These are phyloP conservation scores for Aspergillus ustus DNA, from an alignment of 2,329 filamentous ascomycete species.

Conservation along the genomic window DNA sequence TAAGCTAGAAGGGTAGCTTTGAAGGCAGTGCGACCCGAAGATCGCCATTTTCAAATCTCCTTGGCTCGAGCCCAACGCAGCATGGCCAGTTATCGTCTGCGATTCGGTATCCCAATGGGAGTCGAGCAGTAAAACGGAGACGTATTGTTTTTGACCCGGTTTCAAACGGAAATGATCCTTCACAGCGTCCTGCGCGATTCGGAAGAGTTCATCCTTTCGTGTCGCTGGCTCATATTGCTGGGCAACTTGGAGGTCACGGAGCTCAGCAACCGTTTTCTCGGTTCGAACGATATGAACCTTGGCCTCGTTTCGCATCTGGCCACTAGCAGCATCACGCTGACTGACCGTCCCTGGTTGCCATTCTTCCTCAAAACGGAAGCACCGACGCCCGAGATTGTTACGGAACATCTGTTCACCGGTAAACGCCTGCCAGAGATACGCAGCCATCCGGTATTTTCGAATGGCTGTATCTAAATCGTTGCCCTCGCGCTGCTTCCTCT, in stretches of 20 bases:
- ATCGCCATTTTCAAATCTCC: conserved; percentile 82
- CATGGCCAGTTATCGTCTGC: conserved; percentile 77
- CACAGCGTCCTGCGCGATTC: conserved; percentile 77
- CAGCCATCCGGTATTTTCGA: conserved; percentile 90
- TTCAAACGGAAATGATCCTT: conserved; percentile 74
- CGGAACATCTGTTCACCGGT: conserved; percentile 96
- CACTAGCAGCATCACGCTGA: conserved; percentile 70
- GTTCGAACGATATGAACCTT: conserved; percentile 84
- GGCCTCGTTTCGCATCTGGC: conserved; percentile 84
- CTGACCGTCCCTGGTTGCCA: conserved; percentile 86
- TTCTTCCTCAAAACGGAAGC: conserved; percentile 91
- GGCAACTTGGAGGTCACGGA: conserved; percentile 75
- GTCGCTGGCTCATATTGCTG: conserved; percentile 75
- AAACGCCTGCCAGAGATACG: conserved; percentile 96
- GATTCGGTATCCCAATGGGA: conserved; percentile 79
- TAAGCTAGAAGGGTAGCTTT: conserved; percentile 86
- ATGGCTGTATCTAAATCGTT: conserved; percentile 81
- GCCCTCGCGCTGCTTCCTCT: conserved; percentile 76
- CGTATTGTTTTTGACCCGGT: conserved; percentile 82
- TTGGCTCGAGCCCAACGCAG: conserved; percentile 75
- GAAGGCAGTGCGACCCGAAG: conserved; percentile 89
- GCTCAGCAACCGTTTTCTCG: conserved; percentile 82
- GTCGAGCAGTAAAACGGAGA: conserved; percentile 85
- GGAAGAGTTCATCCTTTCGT: conserved; percentile 74
- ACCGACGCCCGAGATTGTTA: conserved; percentile 81